These are phyloP conservation scores for Macrolepiota dolichaula DNA, from an alignment of 768 basidiomycete species.

Conservation along the genomic window DNA sequence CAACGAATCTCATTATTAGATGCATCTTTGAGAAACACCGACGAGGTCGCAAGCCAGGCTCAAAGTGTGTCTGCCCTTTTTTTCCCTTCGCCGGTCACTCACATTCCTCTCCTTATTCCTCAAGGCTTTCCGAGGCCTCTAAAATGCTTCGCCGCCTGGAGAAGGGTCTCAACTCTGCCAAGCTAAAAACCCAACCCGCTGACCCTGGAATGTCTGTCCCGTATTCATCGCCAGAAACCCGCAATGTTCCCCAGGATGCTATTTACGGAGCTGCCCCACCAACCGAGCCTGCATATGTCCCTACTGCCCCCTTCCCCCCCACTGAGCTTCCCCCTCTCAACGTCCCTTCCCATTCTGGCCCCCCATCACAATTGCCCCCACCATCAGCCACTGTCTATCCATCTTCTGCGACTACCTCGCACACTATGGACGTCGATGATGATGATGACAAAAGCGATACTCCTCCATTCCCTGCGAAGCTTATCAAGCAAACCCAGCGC, in stretches of 20 bases:
- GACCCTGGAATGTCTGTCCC: conserved; percentile 30
- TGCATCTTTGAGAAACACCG: conserved; percentile 89
- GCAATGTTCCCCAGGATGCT: conserved; percentile 22
- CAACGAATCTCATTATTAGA: conserved; percentile 32
- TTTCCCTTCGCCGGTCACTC: conserved; percentile 10
- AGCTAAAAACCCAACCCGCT: conserved; percentile 60
- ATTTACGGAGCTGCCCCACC: conserved; percentile 26
- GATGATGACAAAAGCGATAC: conserved; percentile 65
- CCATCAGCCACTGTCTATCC: conserved; percentile 29
- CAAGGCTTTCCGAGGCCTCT: conserved; percentile 81
- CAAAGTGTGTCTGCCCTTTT: conserved; percentile 55
- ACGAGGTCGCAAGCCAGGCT: conserved; percentile 84
- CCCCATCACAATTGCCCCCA: conserved; percentile 26
- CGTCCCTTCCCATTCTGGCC: conserved; percentile 31
- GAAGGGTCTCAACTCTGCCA: conserved; percentile 76
- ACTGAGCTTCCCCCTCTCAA: conserved; percentile 28
- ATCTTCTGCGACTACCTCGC: conserved; percentile 32
- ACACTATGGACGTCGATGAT: conserved; percentile 51
- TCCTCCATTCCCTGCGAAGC: conserved; percentile 66
- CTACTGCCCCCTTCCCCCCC: conserved; percentile 15
- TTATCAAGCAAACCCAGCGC: conserved; percentile 70
- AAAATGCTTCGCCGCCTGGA: conserved; percentile 87
- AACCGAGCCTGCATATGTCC: conserved; percentile 24
- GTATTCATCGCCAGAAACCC: conserved; percentile 28
- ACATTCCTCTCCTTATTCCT: conserved; percentile 3